Conservation (phyloP, 352 stramenopile genomes). For the Pythium volutum region DNA sequence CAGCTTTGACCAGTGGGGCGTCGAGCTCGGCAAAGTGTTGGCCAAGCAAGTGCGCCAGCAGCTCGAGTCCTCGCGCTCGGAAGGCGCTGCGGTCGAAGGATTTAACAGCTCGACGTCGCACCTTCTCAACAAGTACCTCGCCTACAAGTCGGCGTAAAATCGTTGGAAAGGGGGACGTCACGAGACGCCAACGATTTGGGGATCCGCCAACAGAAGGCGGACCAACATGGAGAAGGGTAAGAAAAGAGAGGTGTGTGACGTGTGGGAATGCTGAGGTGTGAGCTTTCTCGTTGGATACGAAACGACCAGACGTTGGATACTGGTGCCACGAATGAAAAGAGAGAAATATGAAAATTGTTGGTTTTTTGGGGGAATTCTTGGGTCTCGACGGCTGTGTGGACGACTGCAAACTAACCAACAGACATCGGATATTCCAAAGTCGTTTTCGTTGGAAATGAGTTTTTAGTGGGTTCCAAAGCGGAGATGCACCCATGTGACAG, state of each 20-base stretch:
- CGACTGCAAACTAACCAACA: no score
- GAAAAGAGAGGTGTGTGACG: neutral
- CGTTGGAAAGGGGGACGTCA: neutral
- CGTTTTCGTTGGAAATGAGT: no score
- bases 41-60: constrained; percentile 94
- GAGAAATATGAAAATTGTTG: no score
- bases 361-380: no score
- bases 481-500: no score
- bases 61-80: constrained; percentile 76
- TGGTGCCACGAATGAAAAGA: neutral
- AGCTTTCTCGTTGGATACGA: neutral
- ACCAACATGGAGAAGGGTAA: no score
- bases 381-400: no score
- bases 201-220: no score
- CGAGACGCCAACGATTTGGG: no score
- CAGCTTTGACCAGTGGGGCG: constrained; percentile 98
- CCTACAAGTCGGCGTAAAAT: constrained; percentile 68
- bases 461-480: no score
- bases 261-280: neutral
- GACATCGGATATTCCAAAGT: no score
- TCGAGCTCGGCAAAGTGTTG: constrained; percentile 98
- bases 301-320: neutral
- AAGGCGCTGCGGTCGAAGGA: constrained; percentile 78
- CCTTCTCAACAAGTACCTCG: constrained; percentile 93
- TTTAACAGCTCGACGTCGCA: constrained; percentile 94